Conservation (phyloP, 129 eudicot genomes). For the Flaveria robusta region DNA sequence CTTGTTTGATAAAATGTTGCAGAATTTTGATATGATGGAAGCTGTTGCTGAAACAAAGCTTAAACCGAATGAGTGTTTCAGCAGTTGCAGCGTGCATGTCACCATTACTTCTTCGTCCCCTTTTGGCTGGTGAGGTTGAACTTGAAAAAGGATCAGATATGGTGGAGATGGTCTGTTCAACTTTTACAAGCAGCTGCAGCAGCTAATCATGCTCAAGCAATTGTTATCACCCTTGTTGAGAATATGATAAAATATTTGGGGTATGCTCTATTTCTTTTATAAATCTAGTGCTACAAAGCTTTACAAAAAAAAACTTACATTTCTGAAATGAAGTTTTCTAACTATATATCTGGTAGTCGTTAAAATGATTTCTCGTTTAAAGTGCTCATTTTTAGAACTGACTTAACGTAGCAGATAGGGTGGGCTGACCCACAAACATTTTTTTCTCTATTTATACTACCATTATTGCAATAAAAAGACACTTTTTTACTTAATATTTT, state of each 20-base stretch:
- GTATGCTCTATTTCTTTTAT: constrained; percentile 37
- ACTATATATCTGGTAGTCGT: too few species aligned
- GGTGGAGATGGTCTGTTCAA: constrained; percentile 79
- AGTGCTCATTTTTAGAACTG: too few species aligned
- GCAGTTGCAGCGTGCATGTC: constrained; percentile 99
- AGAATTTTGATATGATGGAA: constrained; percentile 96
- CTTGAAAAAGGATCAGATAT: constrained; percentile 66
- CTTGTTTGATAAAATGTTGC: constrained; percentile 22
- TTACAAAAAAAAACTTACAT: too few species aligned
- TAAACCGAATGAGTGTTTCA: constrained; percentile 85
- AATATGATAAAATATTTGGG: constrained; percentile 91
- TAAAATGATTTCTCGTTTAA: too few species aligned
- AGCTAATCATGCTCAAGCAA: constrained; percentile 99
- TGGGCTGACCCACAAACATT: too few species aligned
- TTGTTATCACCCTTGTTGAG: constrained; percentile 71
- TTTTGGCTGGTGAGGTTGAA: constrained; percentile 94
- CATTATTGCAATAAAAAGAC: too few species aligned
- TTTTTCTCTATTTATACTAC: too few species aligned
- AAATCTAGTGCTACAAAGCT: too few species aligned
- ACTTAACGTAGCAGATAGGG: too few species aligned
- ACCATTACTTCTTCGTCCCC: constrained; percentile 93
- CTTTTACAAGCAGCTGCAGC: constrained; percentile 99
- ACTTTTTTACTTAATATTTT: too few species aligned
- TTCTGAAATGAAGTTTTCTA: too few species aligned
- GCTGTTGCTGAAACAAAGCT: constrained; percentile 68